Evolutionary conservation across 768 basidiomycete species (phyloP), one percentile per base, ranked within the genome.

Genomic region (Naganishia onofrii): DNA sequence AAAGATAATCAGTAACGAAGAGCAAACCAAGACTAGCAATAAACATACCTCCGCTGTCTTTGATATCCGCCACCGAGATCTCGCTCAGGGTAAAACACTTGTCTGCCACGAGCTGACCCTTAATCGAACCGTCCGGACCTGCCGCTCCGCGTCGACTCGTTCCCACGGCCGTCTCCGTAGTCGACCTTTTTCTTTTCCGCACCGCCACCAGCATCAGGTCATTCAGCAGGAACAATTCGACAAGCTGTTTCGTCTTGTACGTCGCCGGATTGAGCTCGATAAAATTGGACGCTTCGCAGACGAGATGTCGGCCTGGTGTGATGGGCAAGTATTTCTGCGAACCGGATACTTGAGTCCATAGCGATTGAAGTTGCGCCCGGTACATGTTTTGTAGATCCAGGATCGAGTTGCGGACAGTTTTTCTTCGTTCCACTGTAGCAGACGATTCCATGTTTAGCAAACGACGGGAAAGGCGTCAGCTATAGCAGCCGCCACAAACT

Each of bases 381-480:
- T 98, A 98, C 70, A 98, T 86, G 68, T 93, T 88, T 58, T 92
- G 90, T 36, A 98, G 87, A 81, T 99, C 94, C 34, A 92, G 91
- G n/a, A 98, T 86, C 15, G 95, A 98, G 32, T 93, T 96, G 38
- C 95, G 91, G 19, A 86, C 85, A 0, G 86, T 86, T 26, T 87
- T 84, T 1, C 88, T 81, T 5, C 87, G 84, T 66, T 87, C 86
- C 83, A 79, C 73, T 71, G 65, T n/a, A n/a, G n/a, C 28, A 46
- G 15, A 46, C 8, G 13, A 46, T 9, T 6, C 46, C 6, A 36
- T 36, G 12, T 36, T 36, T 36, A 5, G 12, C n/a, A 12, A 6
- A 5, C 36, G 12, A 36, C 5, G 36, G 6, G 36, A 36, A 6
- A 17, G 6, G 56, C n/a, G 26, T 55, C 29, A 55, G 54, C 54